These are phyloP conservation scores for Trametes polyzona DNA, from an alignment of 1,284 basidiomycete genomes.

Conservation along the genomic window DNA sequence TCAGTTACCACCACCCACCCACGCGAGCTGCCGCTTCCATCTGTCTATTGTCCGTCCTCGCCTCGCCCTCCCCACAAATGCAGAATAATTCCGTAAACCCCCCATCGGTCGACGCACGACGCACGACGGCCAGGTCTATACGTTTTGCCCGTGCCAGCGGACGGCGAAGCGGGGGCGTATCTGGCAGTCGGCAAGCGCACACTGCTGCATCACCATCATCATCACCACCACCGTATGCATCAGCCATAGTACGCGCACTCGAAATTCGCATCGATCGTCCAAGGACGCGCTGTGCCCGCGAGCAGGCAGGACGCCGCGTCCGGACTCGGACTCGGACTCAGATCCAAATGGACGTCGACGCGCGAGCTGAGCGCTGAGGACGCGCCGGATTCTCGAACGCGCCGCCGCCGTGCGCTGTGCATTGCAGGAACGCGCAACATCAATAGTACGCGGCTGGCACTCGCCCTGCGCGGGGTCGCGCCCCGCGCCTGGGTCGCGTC, in stretches of 20 bases:
- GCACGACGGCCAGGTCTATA: background rate
- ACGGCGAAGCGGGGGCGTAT: background rate
- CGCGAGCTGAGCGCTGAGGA: background rate
- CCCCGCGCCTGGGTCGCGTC: no score
- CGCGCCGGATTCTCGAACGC: background rate
- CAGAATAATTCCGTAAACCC: background rate
- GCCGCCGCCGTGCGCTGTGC: background rate
- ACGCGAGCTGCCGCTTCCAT: background rate
- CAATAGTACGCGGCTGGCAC: no score
- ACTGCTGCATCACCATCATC: background rate
- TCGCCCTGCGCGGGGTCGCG: no score
- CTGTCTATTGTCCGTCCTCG: background rate
- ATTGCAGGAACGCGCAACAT: no score
- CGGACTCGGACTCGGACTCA: slow-evolving; percentile 11
- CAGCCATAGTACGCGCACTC: no score
- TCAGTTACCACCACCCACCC: background rate
- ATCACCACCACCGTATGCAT: background rate
- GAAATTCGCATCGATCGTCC: no score
- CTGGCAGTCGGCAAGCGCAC: background rate
- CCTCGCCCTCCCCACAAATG: background rate
- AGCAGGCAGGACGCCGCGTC: no score
- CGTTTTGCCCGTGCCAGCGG: background rate
- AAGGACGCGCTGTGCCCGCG: no score
- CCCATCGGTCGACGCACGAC: background rate
- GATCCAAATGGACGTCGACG: slow-evolving; percentile 11